Base-by-base conservation (phyloP, 2,329 filamentous ascomycete species). In the Pestalotiopsis sp. region DNA sequence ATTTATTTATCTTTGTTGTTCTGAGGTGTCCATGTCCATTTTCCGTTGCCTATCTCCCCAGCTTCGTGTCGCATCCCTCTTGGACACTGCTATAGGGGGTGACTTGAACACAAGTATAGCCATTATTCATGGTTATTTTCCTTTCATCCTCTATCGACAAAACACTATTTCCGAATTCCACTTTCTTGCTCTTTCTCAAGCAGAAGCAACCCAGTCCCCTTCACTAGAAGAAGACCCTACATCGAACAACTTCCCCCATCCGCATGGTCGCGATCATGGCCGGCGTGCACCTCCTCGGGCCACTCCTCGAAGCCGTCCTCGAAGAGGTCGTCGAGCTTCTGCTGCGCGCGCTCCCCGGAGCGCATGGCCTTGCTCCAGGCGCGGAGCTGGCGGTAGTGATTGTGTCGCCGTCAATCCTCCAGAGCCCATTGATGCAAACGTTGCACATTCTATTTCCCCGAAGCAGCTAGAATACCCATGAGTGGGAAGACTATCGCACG, bases 251-350 rank as follows among this genome's bases (percentile, higher is more conserved):
- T 39, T 40, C 38, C 58, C 7, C 35, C 58, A 10, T 14, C 26
- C n/a, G 58, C 70, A 22, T 75, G 75, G 20, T 78, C 70, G 62
- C 74, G 74, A 20, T 76, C 74, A 26, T 77, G 75, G 1, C 71
- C 72, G 17, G 75, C 73, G 20, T 80, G 75, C 11, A 77, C 78
- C 0, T 81, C 79, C 0, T 64, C 55, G 20, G 70, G 39, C 76
- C 76, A 78, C 20, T 77, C 75, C 69, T 75, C 74, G 55, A 78
- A 78, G 1, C 76, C 75, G 64, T 78, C 76, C 13, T 74, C 70
- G 17, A 77, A 78, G 4, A 76, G 55, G 22, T 70, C 68, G 22
- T 75, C 72, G 3, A 78, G 66, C 24, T 44, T 69, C 59, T 71
- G 71, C 52, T 73, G 71, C 1, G 68, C 65, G 9, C 71, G 66